Conservation (phyloP, 2,329 filamentous ascomycete genomes). For the Monosporascus sp. region DNA sequence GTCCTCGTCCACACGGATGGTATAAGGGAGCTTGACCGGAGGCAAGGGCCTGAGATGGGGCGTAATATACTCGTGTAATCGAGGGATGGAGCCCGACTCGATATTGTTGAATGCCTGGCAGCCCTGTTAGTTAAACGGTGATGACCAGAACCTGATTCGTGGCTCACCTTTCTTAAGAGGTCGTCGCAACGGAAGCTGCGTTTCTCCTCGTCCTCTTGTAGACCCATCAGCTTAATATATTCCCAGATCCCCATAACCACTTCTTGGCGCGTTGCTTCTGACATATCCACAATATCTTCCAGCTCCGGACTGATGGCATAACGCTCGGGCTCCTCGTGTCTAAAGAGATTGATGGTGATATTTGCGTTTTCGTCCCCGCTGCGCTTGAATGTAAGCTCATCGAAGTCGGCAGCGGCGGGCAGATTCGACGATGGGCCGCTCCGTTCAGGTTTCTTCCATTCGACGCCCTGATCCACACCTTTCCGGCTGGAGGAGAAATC, state of each 20-base stretch:
- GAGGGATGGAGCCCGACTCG: slow-evolving; percentile 80
- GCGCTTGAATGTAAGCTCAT: slow-evolving; percentile 86
- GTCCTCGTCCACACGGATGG: slow-evolving; percentile 83
- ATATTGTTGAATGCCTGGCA: slow-evolving; percentile 57
- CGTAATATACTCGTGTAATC: slow-evolving; percentile 74
- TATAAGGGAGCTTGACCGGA: slow-evolving; percentile 82
- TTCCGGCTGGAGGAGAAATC: slow-evolving; percentile 63
- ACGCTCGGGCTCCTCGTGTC: slow-evolving; percentile 81
- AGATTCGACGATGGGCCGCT: slow-evolving; percentile 47
- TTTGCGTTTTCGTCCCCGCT: slow-evolving; percentile 91
- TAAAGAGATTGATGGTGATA: slow-evolving; percentile 78
- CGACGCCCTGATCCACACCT: slow-evolving; percentile 56
- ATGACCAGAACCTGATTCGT: not conserved
- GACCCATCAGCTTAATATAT: slow-evolving; percentile 77
- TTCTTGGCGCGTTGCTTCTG: slow-evolving; percentile 81
- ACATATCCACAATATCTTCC: slow-evolving; percentile 78
- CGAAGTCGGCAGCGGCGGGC: slow-evolving; percentile 73
- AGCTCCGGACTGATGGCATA: slow-evolving; percentile 75
- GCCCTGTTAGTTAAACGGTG: slow-evolving; percentile 18
- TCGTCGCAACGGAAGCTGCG: slow-evolving; percentile 89
- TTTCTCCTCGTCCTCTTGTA: slow-evolving; percentile 95
- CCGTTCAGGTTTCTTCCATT: slow-evolving; percentile 79
- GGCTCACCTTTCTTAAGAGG: slow-evolving; percentile 65
- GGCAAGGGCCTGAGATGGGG: slow-evolving; percentile 74
- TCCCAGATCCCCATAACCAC: slow-evolving; percentile 93